Conservation (phyloP, 2,329 filamentous ascomycete genomes). For the Neofusicoccum kwambonambiense region DNA sequence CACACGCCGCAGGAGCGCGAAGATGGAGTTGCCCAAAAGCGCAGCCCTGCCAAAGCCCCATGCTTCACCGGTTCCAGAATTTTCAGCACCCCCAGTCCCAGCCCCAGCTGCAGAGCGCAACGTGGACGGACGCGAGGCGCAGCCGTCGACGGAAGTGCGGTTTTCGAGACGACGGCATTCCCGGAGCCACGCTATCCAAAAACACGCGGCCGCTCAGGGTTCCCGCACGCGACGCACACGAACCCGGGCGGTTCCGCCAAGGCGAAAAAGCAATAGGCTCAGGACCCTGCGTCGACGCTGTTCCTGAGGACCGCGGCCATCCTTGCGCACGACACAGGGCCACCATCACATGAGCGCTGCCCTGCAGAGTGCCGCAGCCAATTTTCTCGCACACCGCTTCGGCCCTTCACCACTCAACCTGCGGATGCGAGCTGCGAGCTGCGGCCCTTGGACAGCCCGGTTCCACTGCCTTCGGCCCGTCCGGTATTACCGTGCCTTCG, state of each 20-base stretch:
- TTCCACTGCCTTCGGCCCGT: conserved; percentile 8
- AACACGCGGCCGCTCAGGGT: no score
- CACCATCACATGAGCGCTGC: conserved; percentile 2
- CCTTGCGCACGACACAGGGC: conserved; percentile 11
- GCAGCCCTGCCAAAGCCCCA: background rate
- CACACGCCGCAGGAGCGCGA: background rate
- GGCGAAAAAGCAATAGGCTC: background rate
- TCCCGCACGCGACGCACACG: background rate
- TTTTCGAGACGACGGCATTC: background rate
- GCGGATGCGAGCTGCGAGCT: conserved; percentile 2
- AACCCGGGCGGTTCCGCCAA: background rate
- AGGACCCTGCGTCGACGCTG: background rate
- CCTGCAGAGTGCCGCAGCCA: background rate
- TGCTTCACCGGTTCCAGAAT: background rate
- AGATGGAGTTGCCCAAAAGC: background rate
- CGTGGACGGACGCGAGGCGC: background rate
- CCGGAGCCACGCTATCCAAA: no score
- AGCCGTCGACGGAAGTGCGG: background rate
- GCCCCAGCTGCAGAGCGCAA: background rate
- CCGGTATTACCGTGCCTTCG: background rate
- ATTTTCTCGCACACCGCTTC: conserved; percentile 11
- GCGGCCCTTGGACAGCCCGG: background rate
- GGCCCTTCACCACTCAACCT: background rate
- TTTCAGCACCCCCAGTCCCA: background rate
- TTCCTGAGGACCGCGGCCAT: background rate